phyloP scores from a whole-genome alignment of 129 eudicot species.

The Artemisia annua region DNA sequence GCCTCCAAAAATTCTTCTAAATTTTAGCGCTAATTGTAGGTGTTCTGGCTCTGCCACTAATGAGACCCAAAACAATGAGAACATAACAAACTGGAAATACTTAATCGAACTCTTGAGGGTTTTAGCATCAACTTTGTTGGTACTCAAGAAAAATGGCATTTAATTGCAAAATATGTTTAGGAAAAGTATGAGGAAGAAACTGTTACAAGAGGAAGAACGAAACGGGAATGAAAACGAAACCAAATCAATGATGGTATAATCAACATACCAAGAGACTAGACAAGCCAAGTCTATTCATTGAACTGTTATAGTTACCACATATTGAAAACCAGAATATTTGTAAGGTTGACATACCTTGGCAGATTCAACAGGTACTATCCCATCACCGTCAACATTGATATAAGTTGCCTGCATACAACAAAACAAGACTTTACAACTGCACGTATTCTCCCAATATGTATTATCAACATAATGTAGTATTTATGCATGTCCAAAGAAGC shows the following conservation, averaged over 20 bases:
- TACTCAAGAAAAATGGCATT: background rate
- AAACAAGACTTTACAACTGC: background rate
- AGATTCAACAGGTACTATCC: slow-evolving; percentile 95
- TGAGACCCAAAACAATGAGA: background rate
- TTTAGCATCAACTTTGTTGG: background rate
- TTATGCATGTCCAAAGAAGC: background rate
- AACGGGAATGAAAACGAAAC: background rate
- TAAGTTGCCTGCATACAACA: slow-evolving; percentile 70
- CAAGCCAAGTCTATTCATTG: background rate
- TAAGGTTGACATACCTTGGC: slow-evolving; percentile 61
- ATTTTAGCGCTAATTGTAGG: too few relatives aligned
- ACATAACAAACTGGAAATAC: background rate
- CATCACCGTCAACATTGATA: slow-evolving; percentile 87
- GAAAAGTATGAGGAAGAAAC: background rate
- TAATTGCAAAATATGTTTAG: background rate
- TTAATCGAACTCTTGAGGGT: too few relatives aligned
- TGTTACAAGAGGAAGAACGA: background rate
- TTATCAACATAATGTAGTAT: background rate
- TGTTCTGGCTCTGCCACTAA: background rate
- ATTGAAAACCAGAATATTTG: background rate
- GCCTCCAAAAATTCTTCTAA: too few relatives aligned
- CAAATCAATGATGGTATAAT: background rate
- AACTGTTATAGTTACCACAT: background rate
- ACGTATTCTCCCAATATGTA: background rate
- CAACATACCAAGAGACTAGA: background rate